These are phyloP conservation scores for Avicennia marina DNA, from an alignment of 257 asterid species.

Conservation along the genomic window DNA sequence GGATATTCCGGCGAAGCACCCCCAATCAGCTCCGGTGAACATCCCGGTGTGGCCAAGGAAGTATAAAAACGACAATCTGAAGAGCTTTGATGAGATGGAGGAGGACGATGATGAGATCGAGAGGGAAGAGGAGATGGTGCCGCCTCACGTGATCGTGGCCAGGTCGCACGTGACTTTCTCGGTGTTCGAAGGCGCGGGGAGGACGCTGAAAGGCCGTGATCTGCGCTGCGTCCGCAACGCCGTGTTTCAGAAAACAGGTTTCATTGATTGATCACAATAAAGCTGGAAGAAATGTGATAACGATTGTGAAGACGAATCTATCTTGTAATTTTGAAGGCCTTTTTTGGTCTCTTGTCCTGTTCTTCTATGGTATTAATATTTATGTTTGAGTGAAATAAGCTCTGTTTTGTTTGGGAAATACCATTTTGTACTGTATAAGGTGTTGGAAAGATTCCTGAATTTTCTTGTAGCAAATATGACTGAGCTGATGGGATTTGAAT, in stretches of 20 bases:
- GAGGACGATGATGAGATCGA: constrained; percentile 23
- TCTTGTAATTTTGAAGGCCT: constrained; percentile 5
- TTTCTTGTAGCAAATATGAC: neutral
- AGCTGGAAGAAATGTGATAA: neutral
- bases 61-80: constrained; percentile 6
- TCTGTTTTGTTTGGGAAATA: constrained; percentile 1
- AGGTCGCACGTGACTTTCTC: constrained; percentile 86
- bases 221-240: constrained; percentile 77
- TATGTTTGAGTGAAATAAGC: constrained; percentile 12
- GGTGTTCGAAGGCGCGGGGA: constrained; percentile 85
- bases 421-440: neutral
- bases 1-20: constrained; percentile 25
- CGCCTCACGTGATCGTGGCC: constrained; percentile 93
- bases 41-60: constrained; percentile 66
- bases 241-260: constrained; percentile 89
- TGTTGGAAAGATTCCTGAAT: neutral
- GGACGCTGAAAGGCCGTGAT: constrained; percentile 89
- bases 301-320: constrained; percentile 11
- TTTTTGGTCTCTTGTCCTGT: neutral
- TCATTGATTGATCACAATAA: constrained; percentile 44
- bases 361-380: neutral
- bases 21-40: constrained; percentile 79
- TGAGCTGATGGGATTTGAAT: neutral
- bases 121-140: constrained; percentile 62
- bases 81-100: constrained; percentile 31